These are phyloP conservation scores for Pichia cactophila DNA, from an alignment of 1,139 yeast species.

Conservation along the genomic window DNA sequence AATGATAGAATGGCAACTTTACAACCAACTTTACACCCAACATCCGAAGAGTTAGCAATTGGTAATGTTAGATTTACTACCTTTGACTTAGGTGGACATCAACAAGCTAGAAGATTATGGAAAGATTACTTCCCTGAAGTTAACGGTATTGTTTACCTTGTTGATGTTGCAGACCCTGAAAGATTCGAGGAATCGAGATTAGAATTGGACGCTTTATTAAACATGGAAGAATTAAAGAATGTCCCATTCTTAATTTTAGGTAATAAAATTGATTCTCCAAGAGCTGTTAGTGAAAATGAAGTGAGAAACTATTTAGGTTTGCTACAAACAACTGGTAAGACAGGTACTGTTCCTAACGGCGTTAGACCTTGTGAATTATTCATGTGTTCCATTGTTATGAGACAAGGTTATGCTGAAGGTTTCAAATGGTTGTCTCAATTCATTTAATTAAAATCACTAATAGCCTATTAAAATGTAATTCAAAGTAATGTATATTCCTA, in stretches of 20 bases:
- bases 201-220: constrained; percentile 86
- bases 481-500: not conserved
- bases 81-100: constrained; percentile 97
- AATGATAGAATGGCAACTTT: constrained; percentile 96
- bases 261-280: constrained; percentile 90
- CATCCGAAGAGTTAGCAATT: constrained; percentile 95
- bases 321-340: constrained; percentile 84
- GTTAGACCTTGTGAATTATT: constrained; percentile 92
- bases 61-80: constrained; percentile 97
- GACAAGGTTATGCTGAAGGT: constrained; percentile 94
- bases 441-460: constrained; percentile 38
- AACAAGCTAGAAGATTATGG: constrained; percentile 98
- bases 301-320: constrained; percentile 86
- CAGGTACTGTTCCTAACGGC: constrained; percentile 60
- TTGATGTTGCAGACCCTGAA: constrained; percentile 95
- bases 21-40: constrained; percentile 97
- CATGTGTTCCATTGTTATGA: constrained; percentile 97
- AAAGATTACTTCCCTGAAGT: constrained; percentile 99
- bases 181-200: constrained; percentile 93
- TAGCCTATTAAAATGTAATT: not conserved
- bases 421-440: constrained; percentile 95
- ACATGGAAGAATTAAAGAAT: constrained; percentile 78
- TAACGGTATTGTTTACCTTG: constrained; percentile 91
- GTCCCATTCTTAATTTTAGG: constrained; percentile 95
- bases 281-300: constrained; percentile 93